Evolutionary conservation across 129 eudicot genomes (phyloP).

Genomic region (Pulicaria dysenterica): DNA sequence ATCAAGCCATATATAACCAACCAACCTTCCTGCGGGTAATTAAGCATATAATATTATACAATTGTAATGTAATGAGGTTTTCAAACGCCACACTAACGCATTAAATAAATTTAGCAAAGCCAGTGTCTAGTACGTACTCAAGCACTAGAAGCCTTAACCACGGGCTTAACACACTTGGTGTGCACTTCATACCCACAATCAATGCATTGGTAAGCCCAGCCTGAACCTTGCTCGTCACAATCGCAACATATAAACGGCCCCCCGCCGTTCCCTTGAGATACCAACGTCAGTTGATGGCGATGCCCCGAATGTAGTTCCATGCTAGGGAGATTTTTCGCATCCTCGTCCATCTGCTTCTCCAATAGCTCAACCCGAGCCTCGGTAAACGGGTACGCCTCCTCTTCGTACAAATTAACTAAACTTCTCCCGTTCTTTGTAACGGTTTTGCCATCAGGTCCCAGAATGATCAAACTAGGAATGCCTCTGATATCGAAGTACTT

Average conservation of each 20-base stretch:
- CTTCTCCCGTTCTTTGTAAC: conserved; percentile 70
- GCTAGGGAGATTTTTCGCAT: conserved; percentile 59
- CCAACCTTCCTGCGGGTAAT: conserved; percentile 21
- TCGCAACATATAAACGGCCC: conserved; percentile 87
- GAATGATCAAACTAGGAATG: conserved; percentile 68
- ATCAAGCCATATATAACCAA: conserved; percentile 6
- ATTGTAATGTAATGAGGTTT: background rate
- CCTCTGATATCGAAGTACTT: conserved; percentile 69
- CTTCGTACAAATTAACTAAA: conserved; percentile 68
- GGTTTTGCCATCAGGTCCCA: conserved; percentile 89
- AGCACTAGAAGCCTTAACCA: conserved; percentile 26
- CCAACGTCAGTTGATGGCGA: conserved; percentile 63
- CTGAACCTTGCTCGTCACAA: conserved; percentile 83
- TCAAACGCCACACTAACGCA: background rate
- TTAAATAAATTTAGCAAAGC: conserved; percentile 1
- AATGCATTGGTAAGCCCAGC: conserved; percentile 88
- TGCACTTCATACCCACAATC: conserved; percentile 93
- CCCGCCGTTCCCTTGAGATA: conserved; percentile 79
- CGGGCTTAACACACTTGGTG: conserved; percentile 70
- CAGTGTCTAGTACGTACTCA: background rate
- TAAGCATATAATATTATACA: conserved; percentile 8
- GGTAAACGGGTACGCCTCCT: conserved; percentile 79
- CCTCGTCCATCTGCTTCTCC: conserved; percentile 72
- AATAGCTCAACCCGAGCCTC: conserved; percentile 47
- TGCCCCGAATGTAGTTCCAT: conserved; percentile 63